Evolutionary conservation across 2,329 filamentous ascomycete genomes (phyloP).

Genomic region (Neobulgaria alba): DNA sequence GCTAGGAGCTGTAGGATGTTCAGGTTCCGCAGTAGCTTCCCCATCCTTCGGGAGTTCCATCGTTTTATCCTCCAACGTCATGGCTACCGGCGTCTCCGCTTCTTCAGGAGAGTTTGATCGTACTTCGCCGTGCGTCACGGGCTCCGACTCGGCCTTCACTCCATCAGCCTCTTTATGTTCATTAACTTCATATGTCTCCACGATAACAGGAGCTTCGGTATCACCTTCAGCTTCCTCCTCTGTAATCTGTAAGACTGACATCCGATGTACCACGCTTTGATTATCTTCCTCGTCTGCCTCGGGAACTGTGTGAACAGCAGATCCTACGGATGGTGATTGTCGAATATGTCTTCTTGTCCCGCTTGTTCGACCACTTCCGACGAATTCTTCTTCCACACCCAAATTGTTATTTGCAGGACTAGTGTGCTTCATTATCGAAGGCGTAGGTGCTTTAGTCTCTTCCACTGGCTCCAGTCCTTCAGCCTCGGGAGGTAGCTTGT

Average conservation of each 20-base stretch:
- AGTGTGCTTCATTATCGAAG: slow-evolving; percentile 31
- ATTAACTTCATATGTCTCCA: slow-evolving; percentile 24
- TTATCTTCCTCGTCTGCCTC: slow-evolving; percentile 73
- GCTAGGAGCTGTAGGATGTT: background rate
- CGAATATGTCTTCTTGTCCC: slow-evolving; percentile 70
- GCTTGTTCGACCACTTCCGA: slow-evolving; percentile 54
- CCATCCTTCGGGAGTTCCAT: background rate
- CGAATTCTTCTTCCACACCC: slow-evolving; percentile 40
- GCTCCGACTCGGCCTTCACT: slow-evolving; percentile 9
- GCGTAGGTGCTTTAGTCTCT: slow-evolving; percentile 33
- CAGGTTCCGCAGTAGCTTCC: background rate
- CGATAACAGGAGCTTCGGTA: slow-evolving; percentile 25
- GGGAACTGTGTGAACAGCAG: slow-evolving; percentile 70
- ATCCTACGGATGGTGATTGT: slow-evolving; percentile 72
- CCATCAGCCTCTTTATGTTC: slow-evolving; percentile 15
- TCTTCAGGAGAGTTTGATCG: slow-evolving; percentile 1
- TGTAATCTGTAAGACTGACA: slow-evolving; percentile 40
- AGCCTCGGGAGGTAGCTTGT: slow-evolving; percentile 88
- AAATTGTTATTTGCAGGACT: slow-evolving; percentile 22
- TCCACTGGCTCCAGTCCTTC: slow-evolving; percentile 63
- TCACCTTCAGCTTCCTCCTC: slow-evolving; percentile 29
- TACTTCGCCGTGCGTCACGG: background rate
- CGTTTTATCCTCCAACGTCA: background rate
- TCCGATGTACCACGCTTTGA: slow-evolving; percentile 35
- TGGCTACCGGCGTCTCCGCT: slow-evolving; percentile 4